Conservation (phyloP, 2,329 filamentous ascomycete genomes). For the Xylariaceae sp. region DNA sequence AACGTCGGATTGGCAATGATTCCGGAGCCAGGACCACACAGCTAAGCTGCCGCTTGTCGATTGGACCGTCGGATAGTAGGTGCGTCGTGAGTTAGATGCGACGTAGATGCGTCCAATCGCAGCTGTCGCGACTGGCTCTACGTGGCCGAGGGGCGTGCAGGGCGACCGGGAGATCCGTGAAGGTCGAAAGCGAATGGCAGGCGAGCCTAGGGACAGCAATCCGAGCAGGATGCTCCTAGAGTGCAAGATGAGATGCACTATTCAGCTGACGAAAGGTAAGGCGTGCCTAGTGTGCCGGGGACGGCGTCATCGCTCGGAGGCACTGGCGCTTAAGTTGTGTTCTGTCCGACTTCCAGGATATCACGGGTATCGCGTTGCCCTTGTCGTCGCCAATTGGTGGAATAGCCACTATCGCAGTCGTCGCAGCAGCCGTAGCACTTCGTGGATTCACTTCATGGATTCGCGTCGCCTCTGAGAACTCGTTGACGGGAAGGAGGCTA, state of each 20-base stretch:
- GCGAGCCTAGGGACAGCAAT: not conserved
- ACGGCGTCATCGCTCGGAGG: constrained; percentile 9
- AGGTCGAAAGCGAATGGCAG: constrained; percentile 12
- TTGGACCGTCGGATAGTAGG: not conserved
- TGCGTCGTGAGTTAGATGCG: not conserved
- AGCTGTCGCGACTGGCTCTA: constrained; percentile 5
- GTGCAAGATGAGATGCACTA: not conserved
- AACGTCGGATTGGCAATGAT: not conserved
- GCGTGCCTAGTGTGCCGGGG: constrained; percentile 9
- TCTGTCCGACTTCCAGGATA: not conserved
- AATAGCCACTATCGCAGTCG: not conserved
- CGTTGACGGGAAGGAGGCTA: not conserved
- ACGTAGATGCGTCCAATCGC: not conserved
- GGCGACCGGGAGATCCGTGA: not conserved
- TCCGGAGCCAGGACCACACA: constrained; percentile 1
- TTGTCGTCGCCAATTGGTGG: not conserved
- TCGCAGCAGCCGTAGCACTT: not conserved
- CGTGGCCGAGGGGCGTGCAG: not conserved
- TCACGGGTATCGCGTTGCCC: not conserved
- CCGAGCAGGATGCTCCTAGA: not conserved
- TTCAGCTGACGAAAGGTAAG: constrained; percentile 4
- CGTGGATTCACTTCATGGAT: not conserved
- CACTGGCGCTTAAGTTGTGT: constrained; percentile 2
- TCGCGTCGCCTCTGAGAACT: not conserved
- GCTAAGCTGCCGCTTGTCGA: not conserved